These are phyloP conservation scores for Ilex asprella DNA, from an alignment of 257 asterid genomes.

Conservation along the genomic window DNA sequence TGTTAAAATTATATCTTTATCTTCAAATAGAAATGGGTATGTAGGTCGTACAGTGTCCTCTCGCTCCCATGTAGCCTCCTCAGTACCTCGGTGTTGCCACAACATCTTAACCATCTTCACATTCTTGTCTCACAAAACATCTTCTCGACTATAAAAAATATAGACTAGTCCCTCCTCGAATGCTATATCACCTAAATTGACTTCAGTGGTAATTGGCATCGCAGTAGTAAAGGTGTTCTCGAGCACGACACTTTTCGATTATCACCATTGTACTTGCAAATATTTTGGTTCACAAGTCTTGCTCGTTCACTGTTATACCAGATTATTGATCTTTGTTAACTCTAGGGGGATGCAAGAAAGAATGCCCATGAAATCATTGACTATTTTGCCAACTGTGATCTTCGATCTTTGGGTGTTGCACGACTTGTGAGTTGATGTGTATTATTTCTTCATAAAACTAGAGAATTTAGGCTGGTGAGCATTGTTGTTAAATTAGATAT, in stretches of 20 bases:
- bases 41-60: no score
- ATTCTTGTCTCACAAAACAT: no score
- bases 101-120: no score
- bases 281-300: background rate
- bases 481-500: background rate
- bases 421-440: slow-evolving; percentile 40
- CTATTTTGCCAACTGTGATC: slow-evolving; percentile 80
- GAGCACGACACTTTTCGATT: slow-evolving; percentile 30
- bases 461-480: background rate
- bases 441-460: background rate
- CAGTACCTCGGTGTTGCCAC: no score
- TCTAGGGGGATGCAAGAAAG: slow-evolving; percentile 45
- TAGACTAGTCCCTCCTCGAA: no score
- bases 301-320: slow-evolving; percentile 7
- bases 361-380: slow-evolving; percentile 63
- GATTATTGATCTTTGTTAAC: slow-evolving; percentile 75
- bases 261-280: background rate
- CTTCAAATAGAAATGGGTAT: no score
- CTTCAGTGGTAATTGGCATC: slow-evolving; percentile 56
- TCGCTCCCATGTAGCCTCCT: no score
- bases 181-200: slow-evolving; percentile 47
- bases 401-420: slow-evolving; percentile 78
- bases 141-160: no score
- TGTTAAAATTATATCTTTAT: no score
- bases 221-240: slow-evolving; percentile 90